These are phyloP conservation scores for Dictyostelium firmibasis DNA, from an alignment of 78 protist genomes.

Conservation along the genomic window DNA sequence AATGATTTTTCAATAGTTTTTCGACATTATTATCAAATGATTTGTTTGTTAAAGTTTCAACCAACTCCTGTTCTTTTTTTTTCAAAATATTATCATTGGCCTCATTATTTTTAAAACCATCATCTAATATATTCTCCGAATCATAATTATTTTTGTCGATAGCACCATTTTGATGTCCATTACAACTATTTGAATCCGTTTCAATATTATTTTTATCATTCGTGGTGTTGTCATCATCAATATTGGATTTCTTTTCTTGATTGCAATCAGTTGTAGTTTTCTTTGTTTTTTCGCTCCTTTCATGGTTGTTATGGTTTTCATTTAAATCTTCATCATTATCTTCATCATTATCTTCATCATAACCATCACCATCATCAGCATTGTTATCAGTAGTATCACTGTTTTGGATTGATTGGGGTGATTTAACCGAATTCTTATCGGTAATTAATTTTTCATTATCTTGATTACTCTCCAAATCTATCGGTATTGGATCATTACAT, in stretches of 20 bases:
- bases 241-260: not conserved
- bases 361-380: too few species aligned
- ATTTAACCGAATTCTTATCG: not conserved
- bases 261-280: not conserved
- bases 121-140: not conserved
- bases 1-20: not conserved
- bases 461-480: not conserved
- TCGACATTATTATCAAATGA: constrained; percentile 11
- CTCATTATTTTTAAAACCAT: not conserved
- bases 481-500: not conserved
- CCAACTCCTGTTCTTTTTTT: not conserved
- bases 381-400: not conserved
- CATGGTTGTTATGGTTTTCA: too few species aligned
- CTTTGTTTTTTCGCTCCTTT: not conserved
- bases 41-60: not conserved
- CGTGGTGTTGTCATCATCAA: not conserved
- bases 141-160: not conserved
- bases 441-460: not conserved
- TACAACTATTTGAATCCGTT: not conserved
- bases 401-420: not conserved
- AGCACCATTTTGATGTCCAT: not conserved
- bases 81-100: not conserved
- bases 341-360: too few species aligned
- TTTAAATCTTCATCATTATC: too few species aligned
- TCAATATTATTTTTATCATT: not conserved